Evolutionary conservation across 768 basidiomycete species (phyloP).

Genomic region (Pulveroboletus sp.): DNA sequence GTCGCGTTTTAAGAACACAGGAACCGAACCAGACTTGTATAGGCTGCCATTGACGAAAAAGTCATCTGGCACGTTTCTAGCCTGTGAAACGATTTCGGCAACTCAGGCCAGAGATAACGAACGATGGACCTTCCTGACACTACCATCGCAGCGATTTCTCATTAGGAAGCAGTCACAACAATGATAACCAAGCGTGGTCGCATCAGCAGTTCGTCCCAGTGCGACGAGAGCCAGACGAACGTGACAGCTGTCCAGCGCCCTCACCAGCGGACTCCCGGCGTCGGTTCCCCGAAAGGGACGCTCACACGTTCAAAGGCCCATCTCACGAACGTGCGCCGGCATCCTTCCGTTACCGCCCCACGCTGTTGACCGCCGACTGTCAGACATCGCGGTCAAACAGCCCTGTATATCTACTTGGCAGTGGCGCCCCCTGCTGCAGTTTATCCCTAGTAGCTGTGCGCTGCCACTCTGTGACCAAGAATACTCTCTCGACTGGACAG

Average conservation of each 20-base stretch:
- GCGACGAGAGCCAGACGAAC: constrained; percentile 8
- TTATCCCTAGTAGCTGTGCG: too few species aligned
- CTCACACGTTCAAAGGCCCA: constrained; percentile 8
- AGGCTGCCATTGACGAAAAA: constrained; percentile 8
- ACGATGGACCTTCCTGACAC: constrained; percentile 1
- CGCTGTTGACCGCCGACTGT: too few species aligned
- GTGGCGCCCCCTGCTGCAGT: too few species aligned
- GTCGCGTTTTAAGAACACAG: constrained; percentile 21
- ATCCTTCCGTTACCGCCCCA: too few species aligned
- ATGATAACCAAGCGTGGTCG: neutral
- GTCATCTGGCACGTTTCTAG: constrained; percentile 22
- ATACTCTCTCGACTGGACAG: too few species aligned
- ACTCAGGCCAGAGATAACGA: constrained; percentile 14
- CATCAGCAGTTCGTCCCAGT: neutral
- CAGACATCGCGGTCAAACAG: too few species aligned
- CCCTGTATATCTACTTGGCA: too few species aligned
- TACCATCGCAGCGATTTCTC: constrained; percentile 13
- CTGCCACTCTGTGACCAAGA: too few species aligned
- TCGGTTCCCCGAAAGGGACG: neutral
- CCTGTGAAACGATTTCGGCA: constrained; percentile 22
- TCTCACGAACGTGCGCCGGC: constrained; percentile 12
- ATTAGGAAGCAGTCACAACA: neutral
- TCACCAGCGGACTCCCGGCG: neutral
- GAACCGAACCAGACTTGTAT: constrained; percentile 13
- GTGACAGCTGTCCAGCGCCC: constrained; percentile 6